Conservation (phyloP, 768 basidiomycete genomes). For the Mycena epipterygia region DNA sequence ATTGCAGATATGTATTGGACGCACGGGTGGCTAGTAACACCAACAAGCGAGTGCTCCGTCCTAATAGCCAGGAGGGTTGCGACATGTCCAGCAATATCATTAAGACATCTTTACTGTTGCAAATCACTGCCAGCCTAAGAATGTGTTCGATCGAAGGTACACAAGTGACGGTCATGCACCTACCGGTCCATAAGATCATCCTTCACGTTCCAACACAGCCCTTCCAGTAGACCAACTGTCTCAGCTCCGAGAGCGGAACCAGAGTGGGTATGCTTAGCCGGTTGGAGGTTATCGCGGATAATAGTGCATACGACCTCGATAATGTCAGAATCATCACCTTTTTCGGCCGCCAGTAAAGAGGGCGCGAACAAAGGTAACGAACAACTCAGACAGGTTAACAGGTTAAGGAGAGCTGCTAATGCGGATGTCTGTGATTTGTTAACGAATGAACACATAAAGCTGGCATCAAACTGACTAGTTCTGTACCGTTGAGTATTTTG, state of each 20-base stretch:
- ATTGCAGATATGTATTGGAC: conserved; percentile 40
- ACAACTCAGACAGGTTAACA: conserved; percentile 62
- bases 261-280: conserved; percentile 45
- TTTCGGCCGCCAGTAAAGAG: conserved; percentile 51
- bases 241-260: conserved; percentile 55
- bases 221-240: conserved; percentile 65
- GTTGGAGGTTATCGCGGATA: conserved; percentile 55
- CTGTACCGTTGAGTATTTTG: conserved; percentile 48
- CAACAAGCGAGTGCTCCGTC: conserved; percentile 63
- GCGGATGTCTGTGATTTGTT: conserved; percentile 54
- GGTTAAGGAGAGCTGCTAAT: conserved; percentile 65
- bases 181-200: conserved; percentile 59
- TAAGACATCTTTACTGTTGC: conserved; percentile 55
- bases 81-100: conserved; percentile 61
- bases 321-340: conserved; percentile 47
- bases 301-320: conserved; percentile 56
- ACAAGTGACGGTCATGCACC: conserved; percentile 18
- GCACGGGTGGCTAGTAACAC: conserved; percentile 68
- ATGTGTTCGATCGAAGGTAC: not conserved
- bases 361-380: conserved; percentile 63
- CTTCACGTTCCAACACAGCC: conserved; percentile 62
- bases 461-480: conserved; percentile 55
- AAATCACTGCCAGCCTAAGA: conserved; percentile 47
- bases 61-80: conserved; percentile 67
- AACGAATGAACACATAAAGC: conserved; percentile 13